Conservation (phyloP, 192 early-diverging fungal species). For the Chytriomyces hyalinus region DNA sequence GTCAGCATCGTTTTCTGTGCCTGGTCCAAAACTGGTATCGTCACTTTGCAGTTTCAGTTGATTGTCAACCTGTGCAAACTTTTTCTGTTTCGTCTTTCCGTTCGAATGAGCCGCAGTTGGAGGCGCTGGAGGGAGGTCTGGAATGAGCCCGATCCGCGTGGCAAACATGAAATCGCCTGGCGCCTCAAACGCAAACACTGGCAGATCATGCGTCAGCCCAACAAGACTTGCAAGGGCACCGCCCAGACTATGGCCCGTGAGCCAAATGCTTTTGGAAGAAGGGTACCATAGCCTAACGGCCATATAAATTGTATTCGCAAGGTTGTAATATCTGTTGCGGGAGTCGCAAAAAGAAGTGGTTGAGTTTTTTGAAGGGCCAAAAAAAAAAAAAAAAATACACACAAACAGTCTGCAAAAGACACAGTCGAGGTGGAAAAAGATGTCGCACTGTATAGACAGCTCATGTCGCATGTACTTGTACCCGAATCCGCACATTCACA, state of each 20-base stretch:
- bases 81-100: neutral
- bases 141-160: conserved; percentile 76
- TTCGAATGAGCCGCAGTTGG: neutral
- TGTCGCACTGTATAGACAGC: conserved; percentile 34
- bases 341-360: neutral
- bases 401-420: too few species aligned
- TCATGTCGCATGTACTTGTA: conserved; percentile 36
- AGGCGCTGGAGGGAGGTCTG: conserved; percentile 35
- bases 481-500: conserved; percentile 72
- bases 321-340: conserved; percentile 61
- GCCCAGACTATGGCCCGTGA: conserved; percentile 76
- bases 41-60: neutral
- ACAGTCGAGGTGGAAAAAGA: conserved; percentile 29
- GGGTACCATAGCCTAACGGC: conserved; percentile 72
- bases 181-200: conserved; percentile 80
- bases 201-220: conserved; percentile 83
- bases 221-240: conserved; percentile 71
- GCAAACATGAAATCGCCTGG: conserved; percentile 85
- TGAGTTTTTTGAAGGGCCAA: neutral
- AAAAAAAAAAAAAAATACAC: neutral
- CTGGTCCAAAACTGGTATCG: neutral
- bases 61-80: neutral
- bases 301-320: conserved; percentile 73
- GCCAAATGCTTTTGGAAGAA: conserved; percentile 65
- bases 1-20: neutral